phyloP scores from a whole-genome alignment of 345 rosid species.

The Euphorbia tirucalli region DNA sequence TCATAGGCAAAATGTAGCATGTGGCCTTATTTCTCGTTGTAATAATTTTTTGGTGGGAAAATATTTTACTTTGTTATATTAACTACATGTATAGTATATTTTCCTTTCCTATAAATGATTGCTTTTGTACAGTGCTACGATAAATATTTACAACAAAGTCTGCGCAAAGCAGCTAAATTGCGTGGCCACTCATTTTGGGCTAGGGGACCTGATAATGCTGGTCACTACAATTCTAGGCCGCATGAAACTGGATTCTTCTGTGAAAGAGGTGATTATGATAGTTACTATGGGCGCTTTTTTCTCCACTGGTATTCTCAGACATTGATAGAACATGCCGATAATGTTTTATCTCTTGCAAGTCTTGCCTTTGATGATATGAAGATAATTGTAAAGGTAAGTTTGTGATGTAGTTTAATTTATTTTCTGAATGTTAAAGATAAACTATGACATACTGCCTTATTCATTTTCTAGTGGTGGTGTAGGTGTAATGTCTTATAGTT shows the following conservation, averaged over 20 bases:
- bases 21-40: neutral
- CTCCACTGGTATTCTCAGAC: slow-evolving; percentile 82
- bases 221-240: slow-evolving; percentile 86
- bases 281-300: slow-evolving; percentile 93
- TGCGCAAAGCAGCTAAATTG: slow-evolving; percentile 67
- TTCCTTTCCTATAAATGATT: slow-evolving; percentile 11
- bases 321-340: slow-evolving; percentile 71
- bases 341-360: slow-evolving; percentile 72
- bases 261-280: slow-evolving; percentile 90
- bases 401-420: slow-evolving; percentile 3
- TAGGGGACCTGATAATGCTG: slow-evolving; percentile 85
- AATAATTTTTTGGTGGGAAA: neutral
- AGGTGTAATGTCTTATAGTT: neutral
- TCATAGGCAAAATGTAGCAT: too few species aligned
- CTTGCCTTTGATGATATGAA: slow-evolving; percentile 80
- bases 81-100: slow-evolving; percentile 1
- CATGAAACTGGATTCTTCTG: slow-evolving; percentile 89
- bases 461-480: neutral
- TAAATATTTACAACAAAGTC: slow-evolving; percentile 68
- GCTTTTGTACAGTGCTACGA: slow-evolving; percentile 70
- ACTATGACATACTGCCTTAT: neutral
- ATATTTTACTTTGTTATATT: neutral
- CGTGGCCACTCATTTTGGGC: slow-evolving; percentile 86
- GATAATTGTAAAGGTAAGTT: slow-evolving; percentile 69
- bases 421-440: neutral